Base-by-base conservation (phyloP, 768 basidiomycete genomes). In the Pleurotus pulmonarius region DNA sequence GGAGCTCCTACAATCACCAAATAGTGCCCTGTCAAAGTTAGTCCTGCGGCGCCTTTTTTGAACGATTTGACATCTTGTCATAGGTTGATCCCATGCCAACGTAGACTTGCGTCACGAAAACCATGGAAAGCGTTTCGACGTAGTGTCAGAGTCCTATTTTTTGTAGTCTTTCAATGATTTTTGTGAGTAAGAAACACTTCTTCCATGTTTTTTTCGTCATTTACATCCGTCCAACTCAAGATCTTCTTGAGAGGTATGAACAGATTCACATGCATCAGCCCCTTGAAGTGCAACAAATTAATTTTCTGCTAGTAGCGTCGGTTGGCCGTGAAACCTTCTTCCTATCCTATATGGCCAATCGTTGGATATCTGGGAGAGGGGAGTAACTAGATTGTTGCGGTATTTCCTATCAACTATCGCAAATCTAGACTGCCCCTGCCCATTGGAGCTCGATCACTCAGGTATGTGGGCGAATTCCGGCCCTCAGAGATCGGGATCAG, bases 31-130 rank as follows among this genome's bases (percentile, higher is more conserved):
- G 51, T 53, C 51, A 53, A 39, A 20, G 51, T 53, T 39, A 53
- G 51, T 43, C 39, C 22, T 53, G 51, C 51, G 51, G 51, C 51
- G 51, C 39, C 22, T 53, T 53, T 53, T 34, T 22, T n/a, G 25
- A 49, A 49, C 29, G 26, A 25, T 26, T 29, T 53, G 51, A 53
- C 51, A 43, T 40, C 34, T 41, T 29, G 51, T 40, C 41, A 15
- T 39, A 40, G 39, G 51, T 49, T 49, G 20, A 18, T 29, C 39
- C 39, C 38, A 40, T 40, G 37, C 51, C 51, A 39, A 53, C 39
- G 25, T 15, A 6, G n/a, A 22, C 20, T 12, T 40, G 13, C 39
- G 51, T 16, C 51, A 39, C 37, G 39, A 53, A 53, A 41, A 53
- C 16, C 24, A 18, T 18, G n/a, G 15, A 53, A 24, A n/a, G 39